Evolutionary conservation across 73 alveolate species (phyloP), one percentile per base, ranked within the genome.

Genomic region (Effrenium voratum): DNA sequence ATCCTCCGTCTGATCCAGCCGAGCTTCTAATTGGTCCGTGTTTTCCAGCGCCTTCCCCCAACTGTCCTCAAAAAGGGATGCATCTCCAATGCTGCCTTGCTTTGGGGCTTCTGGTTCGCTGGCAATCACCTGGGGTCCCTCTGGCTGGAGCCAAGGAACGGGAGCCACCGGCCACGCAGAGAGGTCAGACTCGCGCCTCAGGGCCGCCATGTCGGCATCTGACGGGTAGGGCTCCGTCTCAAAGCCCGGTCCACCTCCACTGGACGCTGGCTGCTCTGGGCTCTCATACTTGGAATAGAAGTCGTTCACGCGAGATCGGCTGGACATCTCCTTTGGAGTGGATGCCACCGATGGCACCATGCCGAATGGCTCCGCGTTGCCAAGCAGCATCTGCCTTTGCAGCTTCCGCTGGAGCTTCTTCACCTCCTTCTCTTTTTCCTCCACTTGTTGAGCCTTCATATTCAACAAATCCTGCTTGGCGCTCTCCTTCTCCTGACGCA

Each of bases 361-460:
- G 83, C 94, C 88, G 76, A 90, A 47, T 32, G 96, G 86, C 3
- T 72, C 88, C 75, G 97, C 66, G 57, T 46, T 46, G 47, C 97
- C 83, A 24, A 47, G 88, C 57, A 90, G 76, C 76, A 90, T 63
- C 87, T 90, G 97, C 59, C 97, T 66, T 80, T 70, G 97, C 73
- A 90, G 57, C 52, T 90, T 90, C 43, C 97, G 36, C 75, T 90
- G 97, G 76, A 90, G 80, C 97, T 90, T 90, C 87, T 90, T 90
- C 88, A 90, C 97, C 5, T 90, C 97, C 44, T 90, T 90, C 97
- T 90, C 97, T 87, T 90, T 90, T 44, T 90, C 97, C 50, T 90
- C 97, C 46, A 90, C 57, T 40, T 90, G 97, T 41, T 76, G 43
- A 26, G 97, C 97, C 34, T 90, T 90, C 97, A 90, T 90, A 43